Evolutionary conservation across 345 rosid species (phyloP), one percentile per base, ranked within the genome.

Genomic region (Acer yangbiense): DNA sequence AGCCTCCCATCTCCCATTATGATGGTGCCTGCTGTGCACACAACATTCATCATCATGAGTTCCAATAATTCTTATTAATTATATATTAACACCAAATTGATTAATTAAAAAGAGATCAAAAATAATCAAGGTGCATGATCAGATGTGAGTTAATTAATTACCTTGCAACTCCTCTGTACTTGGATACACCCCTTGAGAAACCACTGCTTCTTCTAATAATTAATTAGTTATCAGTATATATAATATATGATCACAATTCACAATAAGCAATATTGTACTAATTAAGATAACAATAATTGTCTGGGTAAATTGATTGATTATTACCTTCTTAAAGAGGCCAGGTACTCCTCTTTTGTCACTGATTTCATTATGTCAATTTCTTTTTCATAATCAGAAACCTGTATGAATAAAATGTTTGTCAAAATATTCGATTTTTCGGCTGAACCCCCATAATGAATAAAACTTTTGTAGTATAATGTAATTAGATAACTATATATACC

Each of bases 1-100:
- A 75, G 93, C 94, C 58, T 92, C 97, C 97, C 97, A 92, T 80
- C 97, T 85, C 46, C 97, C 94, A 82, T 92, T 89, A 39, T 92
- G 97, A 63, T 92, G 92, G 78, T 90, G 94, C 84, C 92, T 90
- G 84, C 39, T 35, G 39, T 35, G 39, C 74, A 62, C 32, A 25
- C n/a, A 25, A 23, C 64, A 20, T 60, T 60, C 64, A 44, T 57
- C 27, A 44, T 65, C 63, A 20, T 60, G 23, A 72, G 32, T 25
- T 23, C 65, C n/a, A 73, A 54, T 62, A 73, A 54, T 62, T 69
- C 10, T 35, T 35, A 35, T 25, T 25, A 25, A 25, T 25, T 25
- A 25, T 25, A 35, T 35, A 35, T 35, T 35, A 35, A 35, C 39
- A 20, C 11, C 23, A 57, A n/a, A 57, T 57, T 50, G 1, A 0